Base-by-base conservation (phyloP, 2,329 filamentous ascomycete genomes). In the Myriangium duriaei region DNA sequence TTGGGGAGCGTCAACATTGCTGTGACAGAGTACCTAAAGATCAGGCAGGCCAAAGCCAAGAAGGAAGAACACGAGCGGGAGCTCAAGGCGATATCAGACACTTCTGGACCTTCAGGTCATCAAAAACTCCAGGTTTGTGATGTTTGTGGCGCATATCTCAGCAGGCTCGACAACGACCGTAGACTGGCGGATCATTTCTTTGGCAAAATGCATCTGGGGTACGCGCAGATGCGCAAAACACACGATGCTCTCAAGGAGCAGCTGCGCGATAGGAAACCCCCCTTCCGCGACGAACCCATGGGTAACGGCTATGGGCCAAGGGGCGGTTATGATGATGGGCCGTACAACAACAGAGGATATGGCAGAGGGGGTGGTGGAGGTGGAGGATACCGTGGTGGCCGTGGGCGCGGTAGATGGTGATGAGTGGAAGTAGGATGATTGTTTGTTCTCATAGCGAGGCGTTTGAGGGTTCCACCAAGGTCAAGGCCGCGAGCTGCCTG, bases 41-140 rank as follows among this genome's bases (percentile, higher is more conserved):
- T 94, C 42, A 78, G 80, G 45, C 77, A 82, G 49, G 79, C 84
- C 31, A 81, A 83, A 53, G 74, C 83, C 47, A 74, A 80, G 48
- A 94, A 94, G 60, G 72, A 79, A 43, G 84, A 91, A 44, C 76
- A 76, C 45, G 87, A 95, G 62, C 74, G 80, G 44, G 88, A 96
- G 54, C 71, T 98, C 42, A 93, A 94, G 60, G 78, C 81, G 3
- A 71, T 98, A 15, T 82, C 81, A 39, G 91, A 98, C 61, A 96
- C 88, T 0, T 84, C 79, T 16, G 91, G 91, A 0, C 91, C 91
- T 0, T 86, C 79, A 0, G 91, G 91, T 12, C 91, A 98, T 60
- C 91, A 98, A 66, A 98, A 98, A 60, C 69, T 98, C 29, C 91
- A 98, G 59, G 91, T 98, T 32, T 98, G 91, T 69, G 91, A 98